These are phyloP conservation scores for Fomitopsis betulina DNA, from an alignment of 1,284 basidiomycete genomes.

Conservation along the genomic window DNA sequence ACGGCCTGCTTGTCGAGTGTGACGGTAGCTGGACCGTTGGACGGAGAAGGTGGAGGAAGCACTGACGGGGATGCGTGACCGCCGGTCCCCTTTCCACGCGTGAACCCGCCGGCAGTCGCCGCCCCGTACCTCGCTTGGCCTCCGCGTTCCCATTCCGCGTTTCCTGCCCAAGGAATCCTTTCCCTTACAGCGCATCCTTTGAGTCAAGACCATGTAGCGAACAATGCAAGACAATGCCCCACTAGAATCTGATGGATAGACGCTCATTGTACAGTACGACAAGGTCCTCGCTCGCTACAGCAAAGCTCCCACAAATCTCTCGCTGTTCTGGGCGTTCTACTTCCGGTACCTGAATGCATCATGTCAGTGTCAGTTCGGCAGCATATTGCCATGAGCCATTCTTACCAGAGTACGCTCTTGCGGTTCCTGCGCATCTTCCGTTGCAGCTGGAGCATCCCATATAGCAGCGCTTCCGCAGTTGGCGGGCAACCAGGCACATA, in stretches of 20 bases:
- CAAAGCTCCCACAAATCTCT: background rate
- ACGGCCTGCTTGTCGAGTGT: background rate
- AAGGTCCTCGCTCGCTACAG: background rate
- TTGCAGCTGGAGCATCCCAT: slow-evolving; percentile 95
- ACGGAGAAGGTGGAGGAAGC: background rate
- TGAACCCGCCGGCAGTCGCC: slow-evolving; percentile 6
- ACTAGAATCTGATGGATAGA: background rate
- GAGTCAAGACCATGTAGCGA: background rate
- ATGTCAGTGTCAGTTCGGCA: slow-evolving; percentile 5
- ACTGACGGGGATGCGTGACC: slow-evolving; percentile 7
- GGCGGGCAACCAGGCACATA: slow-evolving; percentile 96
- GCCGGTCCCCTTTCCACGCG: background rate
- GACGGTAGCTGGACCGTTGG: background rate
- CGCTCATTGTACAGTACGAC: background rate
- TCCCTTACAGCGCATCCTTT: background rate
- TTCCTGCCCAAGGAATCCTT: background rate
- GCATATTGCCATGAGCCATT: slow-evolving; percentile 8
- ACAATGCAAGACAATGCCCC: background rate
- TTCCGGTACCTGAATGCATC: slow-evolving; percentile 20
- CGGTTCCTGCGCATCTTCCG: slow-evolving; percentile 94
- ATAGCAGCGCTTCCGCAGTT: slow-evolving; percentile 90
- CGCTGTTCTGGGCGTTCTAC: slow-evolving; percentile 8
- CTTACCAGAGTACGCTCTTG: slow-evolving; percentile 88
- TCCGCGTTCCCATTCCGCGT: background rate
- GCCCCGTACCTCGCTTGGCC: background rate